A percentile compares a stretch with the other conserved stretches of the same genome.
Evolutionary conservation across 192 early-diverging fungal genomes (phyloP).

Genomic region (Backusella psychrophila): DNA sequence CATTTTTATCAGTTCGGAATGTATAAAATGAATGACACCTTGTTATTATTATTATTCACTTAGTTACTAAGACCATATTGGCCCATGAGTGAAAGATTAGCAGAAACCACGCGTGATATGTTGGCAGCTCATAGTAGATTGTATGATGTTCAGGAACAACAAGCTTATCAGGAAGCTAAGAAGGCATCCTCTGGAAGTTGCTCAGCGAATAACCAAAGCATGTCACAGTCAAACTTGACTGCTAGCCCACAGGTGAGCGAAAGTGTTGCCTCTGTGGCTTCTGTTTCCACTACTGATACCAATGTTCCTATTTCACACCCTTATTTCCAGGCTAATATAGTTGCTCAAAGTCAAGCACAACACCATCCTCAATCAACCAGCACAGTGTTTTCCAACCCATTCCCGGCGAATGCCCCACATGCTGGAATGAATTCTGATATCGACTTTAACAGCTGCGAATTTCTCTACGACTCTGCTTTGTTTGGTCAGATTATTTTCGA

Average conservation of each 20-base stretch:
- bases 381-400: neutral
- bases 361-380: neutral
- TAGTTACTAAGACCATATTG: constrained; percentile 25
- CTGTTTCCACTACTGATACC: constrained; percentile 3
- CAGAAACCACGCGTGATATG: constrained; percentile 21
- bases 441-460: constrained; percentile 31
- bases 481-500: constrained; percentile 36
- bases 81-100: constrained; percentile 29
- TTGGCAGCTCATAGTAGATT: constrained; percentile 20
- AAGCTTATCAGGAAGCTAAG: neutral
- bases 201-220: neutral
- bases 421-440: constrained; percentile 3
- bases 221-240: neutral
- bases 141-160: constrained; percentile 16
- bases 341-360: neutral
- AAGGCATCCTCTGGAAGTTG: neutral
- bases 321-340: neutral
- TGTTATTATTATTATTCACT: neutral
- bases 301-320: neutral
- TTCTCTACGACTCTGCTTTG: constrained; percentile 23
- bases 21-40: neutral
- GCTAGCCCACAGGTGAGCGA: constrained; percentile 4
- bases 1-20: neutral
- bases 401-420: neutral
- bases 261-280: constrained; percentile 1